These are phyloP conservation scores for Pythium pyrilobum DNA, from an alignment of 352 stramenopile genomes.

Conservation along the genomic window DNA sequence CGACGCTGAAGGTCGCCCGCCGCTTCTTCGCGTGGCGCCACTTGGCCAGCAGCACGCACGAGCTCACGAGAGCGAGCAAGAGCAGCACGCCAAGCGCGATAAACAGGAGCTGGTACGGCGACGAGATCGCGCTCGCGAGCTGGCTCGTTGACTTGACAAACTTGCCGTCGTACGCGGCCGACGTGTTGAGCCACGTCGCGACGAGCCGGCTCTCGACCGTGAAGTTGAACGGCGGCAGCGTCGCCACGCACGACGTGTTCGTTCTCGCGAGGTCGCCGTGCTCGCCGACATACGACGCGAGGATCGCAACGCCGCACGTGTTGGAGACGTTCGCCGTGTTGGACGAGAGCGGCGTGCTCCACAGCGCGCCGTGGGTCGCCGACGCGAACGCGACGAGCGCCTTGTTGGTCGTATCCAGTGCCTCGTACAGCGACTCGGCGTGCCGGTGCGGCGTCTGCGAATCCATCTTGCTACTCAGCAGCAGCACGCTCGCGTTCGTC, in stretches of 20 bases:
- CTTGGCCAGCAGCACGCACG: conserved; percentile 21
- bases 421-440: conserved; percentile 10
- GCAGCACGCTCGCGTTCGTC: conserved; percentile 17
- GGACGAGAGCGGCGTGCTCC: conserved; percentile 2
- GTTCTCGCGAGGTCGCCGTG: conserved; percentile 6
- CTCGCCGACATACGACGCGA: conserved; percentile 16
- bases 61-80: conserved; percentile 9
- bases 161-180: not conserved
- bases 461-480: conserved; percentile 29
- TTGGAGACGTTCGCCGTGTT: not conserved
- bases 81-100: conserved; percentile 38
- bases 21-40: conserved; percentile 17
- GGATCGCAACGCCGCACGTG: conserved; percentile 13
- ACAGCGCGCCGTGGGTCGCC: conserved; percentile 19
- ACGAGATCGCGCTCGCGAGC: not conserved
- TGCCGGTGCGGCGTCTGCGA: conserved; percentile 23
- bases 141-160: not conserved
- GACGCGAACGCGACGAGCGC: conserved; percentile 24
- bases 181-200: not conserved
- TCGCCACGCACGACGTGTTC: conserved; percentile 16
- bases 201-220: not conserved
- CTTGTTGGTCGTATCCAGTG: conserved; percentile 19
- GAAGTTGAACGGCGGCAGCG: conserved; percentile 8
- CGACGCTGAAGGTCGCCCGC: not conserved
- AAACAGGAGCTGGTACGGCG: conserved; percentile 8